These are phyloP conservation scores for Pisolithus microcarpus DNA, from an alignment of 768 basidiomycete species.

Conservation along the genomic window DNA sequence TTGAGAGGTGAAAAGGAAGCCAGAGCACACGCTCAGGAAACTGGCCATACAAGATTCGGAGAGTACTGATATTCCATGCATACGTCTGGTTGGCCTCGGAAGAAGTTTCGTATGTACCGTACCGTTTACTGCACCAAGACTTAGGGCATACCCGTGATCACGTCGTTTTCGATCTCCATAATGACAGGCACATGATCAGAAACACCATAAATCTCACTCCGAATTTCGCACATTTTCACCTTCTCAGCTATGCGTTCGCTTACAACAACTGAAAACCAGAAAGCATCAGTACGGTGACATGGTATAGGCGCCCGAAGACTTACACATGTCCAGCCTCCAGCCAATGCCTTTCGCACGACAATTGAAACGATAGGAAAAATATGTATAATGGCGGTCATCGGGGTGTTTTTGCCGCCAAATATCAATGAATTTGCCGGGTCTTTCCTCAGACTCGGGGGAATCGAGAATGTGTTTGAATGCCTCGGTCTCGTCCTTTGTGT, in stretches of 20 bases:
- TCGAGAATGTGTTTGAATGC: constrained; percentile 65
- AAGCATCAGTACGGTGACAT: not conserved
- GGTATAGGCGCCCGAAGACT: constrained; percentile 14
- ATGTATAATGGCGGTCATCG: constrained; percentile 66
- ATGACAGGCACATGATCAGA: constrained; percentile 82
- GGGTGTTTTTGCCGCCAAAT: constrained; percentile 74
- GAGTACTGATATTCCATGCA: constrained; percentile 49
- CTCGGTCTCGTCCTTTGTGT: constrained; percentile 75
- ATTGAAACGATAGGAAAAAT: constrained; percentile 79
- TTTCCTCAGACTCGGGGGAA: constrained; percentile 33
- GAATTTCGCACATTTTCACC: constrained; percentile 79
- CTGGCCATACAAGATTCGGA: constrained; percentile 80
- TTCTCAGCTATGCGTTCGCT: constrained; percentile 60
- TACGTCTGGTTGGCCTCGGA: not conserved
- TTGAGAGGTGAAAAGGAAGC: constrained; percentile 94
- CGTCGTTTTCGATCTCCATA: constrained; percentile 56
- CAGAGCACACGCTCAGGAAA: constrained; percentile 76
- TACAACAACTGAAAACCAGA: constrained; percentile 49
- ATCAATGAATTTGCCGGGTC: constrained; percentile 56
- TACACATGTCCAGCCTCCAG: constrained; percentile 86
- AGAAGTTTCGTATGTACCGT: not conserved
- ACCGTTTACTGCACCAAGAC: not conserved
- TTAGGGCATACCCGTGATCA: constrained; percentile 19
- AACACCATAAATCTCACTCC: constrained; percentile 79
- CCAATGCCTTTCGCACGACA: constrained; percentile 75